Conservation (phyloP, 768 basidiomycete genomes). For the Pulveroboletus sp. region DNA sequence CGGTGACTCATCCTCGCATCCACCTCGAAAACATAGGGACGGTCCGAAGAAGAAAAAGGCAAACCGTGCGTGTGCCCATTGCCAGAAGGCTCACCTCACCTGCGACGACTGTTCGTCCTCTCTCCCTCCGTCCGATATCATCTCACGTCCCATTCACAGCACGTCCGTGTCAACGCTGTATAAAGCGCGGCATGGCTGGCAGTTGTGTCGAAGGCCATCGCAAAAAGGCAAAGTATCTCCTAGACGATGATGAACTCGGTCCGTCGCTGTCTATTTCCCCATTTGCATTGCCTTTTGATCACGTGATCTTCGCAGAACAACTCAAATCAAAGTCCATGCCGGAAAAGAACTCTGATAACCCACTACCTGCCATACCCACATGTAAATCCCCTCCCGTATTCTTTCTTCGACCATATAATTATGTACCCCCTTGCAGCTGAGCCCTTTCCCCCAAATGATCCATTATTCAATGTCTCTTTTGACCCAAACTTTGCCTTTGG, state of each 20-base stretch:
- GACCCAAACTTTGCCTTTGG: constrained; percentile 67
- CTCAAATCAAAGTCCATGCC: constrained; percentile 32
- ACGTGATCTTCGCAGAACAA: constrained; percentile 36
- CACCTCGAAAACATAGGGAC: constrained; percentile 56
- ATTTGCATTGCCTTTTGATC: constrained; percentile 16
- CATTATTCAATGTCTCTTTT: constrained; percentile 58
- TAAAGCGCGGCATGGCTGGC: constrained; percentile 86
- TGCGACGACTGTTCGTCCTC: constrained; percentile 87
- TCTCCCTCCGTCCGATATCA: not conserved
- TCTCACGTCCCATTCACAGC: constrained; percentile 45
- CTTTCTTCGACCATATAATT: constrained; percentile 7
- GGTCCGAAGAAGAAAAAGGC: constrained; percentile 94
- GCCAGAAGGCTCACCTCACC: constrained; percentile 97
- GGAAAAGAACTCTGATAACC: constrained; percentile 31
- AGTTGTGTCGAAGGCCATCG: constrained; percentile 92
- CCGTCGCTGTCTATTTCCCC: constrained; percentile 17
- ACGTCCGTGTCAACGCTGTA: constrained; percentile 92
- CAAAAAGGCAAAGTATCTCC: constrained; percentile 96
- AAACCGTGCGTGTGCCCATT: constrained; percentile 88
- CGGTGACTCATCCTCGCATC: constrained; percentile 42
- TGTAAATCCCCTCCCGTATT: constrained; percentile 24
- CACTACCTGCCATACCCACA: constrained; percentile 25
- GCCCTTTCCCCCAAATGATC: constrained; percentile 49
- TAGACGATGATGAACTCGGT: constrained; percentile 93
- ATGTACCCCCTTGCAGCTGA: constrained; percentile 37